phyloP scores from a whole-genome alignment of 2,329 filamentous ascomycete genomes.

The Plenodomus lindquistii region DNA sequence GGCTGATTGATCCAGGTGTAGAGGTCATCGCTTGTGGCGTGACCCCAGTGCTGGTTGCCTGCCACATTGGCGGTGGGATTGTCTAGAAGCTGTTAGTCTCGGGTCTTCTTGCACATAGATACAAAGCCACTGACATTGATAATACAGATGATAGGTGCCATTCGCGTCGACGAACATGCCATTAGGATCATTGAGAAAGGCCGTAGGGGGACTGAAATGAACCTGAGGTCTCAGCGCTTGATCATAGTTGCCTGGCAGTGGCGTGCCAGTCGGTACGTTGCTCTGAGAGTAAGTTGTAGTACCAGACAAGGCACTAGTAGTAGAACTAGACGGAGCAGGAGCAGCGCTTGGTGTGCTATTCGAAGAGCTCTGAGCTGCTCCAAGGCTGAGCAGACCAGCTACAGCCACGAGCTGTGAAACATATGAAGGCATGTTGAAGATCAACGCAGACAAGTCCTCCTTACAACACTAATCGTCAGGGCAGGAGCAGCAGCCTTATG shows the following conservation, averaged over 20 bases:
- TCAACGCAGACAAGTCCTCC: not conserved
- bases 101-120: constrained; percentile 23
- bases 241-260: constrained; percentile 48
- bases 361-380: constrained; percentile 1
- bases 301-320: not conserved
- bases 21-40: constrained; percentile 64
- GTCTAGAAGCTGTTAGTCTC: constrained; percentile 36
- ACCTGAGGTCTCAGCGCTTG: constrained; percentile 55
- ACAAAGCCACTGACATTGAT: constrained; percentile 52
- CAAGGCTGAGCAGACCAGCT: constrained; percentile 1
- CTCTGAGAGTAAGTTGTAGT: constrained; percentile 27
- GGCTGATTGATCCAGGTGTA: constrained; percentile 68
- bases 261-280: constrained; percentile 36
- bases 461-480: not conserved
- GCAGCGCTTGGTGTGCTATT: not conserved
- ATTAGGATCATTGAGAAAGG: constrained; percentile 65
- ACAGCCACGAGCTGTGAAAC: constrained; percentile 2
- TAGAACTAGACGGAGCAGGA: not conserved
- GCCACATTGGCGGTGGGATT: constrained; percentile 55
- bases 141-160: constrained; percentile 67
- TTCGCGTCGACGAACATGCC: constrained; percentile 63
- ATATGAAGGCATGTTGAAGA: constrained; percentile 2
- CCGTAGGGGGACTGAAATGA: constrained; percentile 59
- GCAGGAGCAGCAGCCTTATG: not conserved
- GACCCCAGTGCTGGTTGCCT: constrained; percentile 69